A percentile compares a stretch with the other conserved stretches of the same genome.
Conservation (phyloP, 768 basidiomycete species). For the Xerocomellus chrysenteron region DNA sequence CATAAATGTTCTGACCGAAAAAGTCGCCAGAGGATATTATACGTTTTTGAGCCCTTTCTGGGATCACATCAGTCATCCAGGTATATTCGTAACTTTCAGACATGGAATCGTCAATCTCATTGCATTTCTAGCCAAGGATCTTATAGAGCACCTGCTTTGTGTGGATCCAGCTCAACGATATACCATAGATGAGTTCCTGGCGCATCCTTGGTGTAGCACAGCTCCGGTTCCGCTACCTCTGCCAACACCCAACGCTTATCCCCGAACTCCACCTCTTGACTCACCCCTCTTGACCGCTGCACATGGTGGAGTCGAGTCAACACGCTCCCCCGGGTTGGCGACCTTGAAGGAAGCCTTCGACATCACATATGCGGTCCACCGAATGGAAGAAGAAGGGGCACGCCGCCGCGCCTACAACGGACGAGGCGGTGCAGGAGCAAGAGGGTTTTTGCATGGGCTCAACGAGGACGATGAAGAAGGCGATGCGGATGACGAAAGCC, state of each 20-base stretch:
- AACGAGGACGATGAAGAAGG: slow-evolving; percentile 90
- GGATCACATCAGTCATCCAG: slow-evolving; percentile 87
- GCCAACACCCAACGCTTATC: slow-evolving; percentile 59
- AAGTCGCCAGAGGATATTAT: slow-evolving; percentile 95
- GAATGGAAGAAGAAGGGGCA: slow-evolving; percentile 98
- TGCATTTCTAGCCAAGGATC: slow-evolving; percentile 73
- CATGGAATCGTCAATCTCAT: slow-evolving; percentile 9
- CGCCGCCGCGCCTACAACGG: slow-evolving; percentile 80
- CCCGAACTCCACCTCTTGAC: slow-evolving; percentile 57
- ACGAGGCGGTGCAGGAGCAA: slow-evolving; percentile 70
- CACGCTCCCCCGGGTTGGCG: slow-evolving; percentile 88
- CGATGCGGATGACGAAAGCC: slow-evolving; percentile 47
- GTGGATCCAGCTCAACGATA: slow-evolving; percentile 95
- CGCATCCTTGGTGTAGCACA: slow-evolving; percentile 92
- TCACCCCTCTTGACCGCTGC: slow-evolving; percentile 86
- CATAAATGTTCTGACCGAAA: slow-evolving; percentile 96
- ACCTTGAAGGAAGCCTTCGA: slow-evolving; percentile 98
- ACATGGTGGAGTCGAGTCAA: slow-evolving; percentile 68
- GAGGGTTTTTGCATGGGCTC: slow-evolving; percentile 78
- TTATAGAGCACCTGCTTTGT: slow-evolving; percentile 92
- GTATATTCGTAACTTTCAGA: slow-evolving; percentile 40
- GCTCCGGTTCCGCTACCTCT: slow-evolving; percentile 60
- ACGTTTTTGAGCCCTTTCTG: slow-evolving; percentile 99
- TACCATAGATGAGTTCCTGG: slow-evolving; percentile 97
- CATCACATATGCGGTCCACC: slow-evolving; percentile 97